These are phyloP conservation scores for Colletotrichum lentis DNA, from an alignment of 2,329 filamentous ascomycete genomes.

Conservation along the genomic window DNA sequence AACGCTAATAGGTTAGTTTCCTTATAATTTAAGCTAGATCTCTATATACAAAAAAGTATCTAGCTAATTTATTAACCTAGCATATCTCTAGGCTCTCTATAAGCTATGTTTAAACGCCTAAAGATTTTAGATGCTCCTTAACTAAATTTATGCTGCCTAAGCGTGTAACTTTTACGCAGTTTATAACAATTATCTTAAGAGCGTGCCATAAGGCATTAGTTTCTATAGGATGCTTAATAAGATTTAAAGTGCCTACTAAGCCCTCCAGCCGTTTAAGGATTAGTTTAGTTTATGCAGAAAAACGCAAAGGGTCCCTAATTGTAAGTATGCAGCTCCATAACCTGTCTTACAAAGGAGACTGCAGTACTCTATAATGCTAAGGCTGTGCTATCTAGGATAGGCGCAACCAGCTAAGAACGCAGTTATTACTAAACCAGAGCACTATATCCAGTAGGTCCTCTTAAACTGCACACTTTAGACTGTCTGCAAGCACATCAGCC, in stretches of 20 bases:
- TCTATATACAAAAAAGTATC: conserved; percentile 15
- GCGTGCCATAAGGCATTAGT: not conserved
- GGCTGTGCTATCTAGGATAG: not conserved
- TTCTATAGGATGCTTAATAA: not conserved
- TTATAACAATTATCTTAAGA: conserved; percentile 13
- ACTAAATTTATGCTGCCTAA: conserved; percentile 5
- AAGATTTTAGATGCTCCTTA: conserved; percentile 16
- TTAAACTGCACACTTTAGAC: not conserved
- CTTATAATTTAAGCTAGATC: conserved; percentile 6
- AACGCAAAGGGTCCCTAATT: not conserved
- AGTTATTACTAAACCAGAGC: not conserved
- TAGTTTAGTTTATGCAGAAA: not conserved
- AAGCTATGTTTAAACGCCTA: not conserved
- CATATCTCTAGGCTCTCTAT: conserved; percentile 1
- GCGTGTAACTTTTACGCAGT: not conserved
- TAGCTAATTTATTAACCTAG: conserved; percentile 18
- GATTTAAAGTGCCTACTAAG: not conserved
- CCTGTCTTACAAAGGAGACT: not conserved
- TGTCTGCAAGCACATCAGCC: not conserved
- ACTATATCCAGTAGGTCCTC: conserved; percentile 9
- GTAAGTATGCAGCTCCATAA: not conserved
- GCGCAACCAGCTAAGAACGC: not conserved
- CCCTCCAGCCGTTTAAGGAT: not conserved
- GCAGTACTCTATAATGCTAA: not conserved
- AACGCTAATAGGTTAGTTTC: not conserved